Percentiles rank a stretch among this genome's conserved stretches.
Evolutionary conservation across 2,329 filamentous ascomycete species (phyloP).

Genomic region (Dothidotthia symphoricarpi): DNA sequence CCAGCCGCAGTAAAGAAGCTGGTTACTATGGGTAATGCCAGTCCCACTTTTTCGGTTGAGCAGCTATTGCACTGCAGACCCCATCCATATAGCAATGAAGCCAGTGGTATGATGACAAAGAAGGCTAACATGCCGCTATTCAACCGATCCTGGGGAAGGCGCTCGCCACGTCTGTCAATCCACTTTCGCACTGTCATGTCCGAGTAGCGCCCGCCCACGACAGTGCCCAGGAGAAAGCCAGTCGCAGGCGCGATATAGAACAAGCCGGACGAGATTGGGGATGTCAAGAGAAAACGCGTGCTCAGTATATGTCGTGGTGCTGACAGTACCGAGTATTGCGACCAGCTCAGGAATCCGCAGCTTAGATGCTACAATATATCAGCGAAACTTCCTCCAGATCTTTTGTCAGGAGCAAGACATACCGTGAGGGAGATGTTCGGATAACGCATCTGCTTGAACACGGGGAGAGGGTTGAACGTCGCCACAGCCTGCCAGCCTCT

Average conservation of each 20-base stretch:
- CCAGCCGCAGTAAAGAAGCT: slow-evolving; percentile 39
- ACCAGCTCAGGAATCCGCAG: slow-evolving; percentile 21
- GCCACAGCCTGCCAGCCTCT: slow-evolving; percentile 5
- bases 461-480: slow-evolving; percentile 21
- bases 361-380: slow-evolving; percentile 10
- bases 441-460: slow-evolving; percentile 21
- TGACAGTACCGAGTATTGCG: slow-evolving; percentile 19
- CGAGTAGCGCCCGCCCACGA: slow-evolving; percentile 19
- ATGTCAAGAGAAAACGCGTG: slow-evolving; percentile 15
- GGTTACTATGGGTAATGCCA: slow-evolving; percentile 38
- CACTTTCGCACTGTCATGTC: slow-evolving; percentile 18
- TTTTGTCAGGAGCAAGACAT: background rate
- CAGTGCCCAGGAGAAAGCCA: slow-evolving; percentile 19
- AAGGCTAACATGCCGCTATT: slow-evolving; percentile 22
- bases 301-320: slow-evolving; percentile 16
- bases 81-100: slow-evolving; percentile 41
- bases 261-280: slow-evolving; percentile 15
- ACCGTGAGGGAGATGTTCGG: slow-evolving; percentile 27
- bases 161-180: slow-evolving; percentile 10
- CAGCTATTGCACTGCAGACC: slow-evolving; percentile 31
- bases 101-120: slow-evolving; percentile 34
- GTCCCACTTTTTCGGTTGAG: slow-evolving; percentile 21
- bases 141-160: slow-evolving; percentile 25
- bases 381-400: too few relatives aligned
- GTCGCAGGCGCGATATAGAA: slow-evolving; percentile 22